Evolutionary conservation across 495 filamentous ascomycete species (phyloP).

Genomic region (Achaetomiella virescens): DNA sequence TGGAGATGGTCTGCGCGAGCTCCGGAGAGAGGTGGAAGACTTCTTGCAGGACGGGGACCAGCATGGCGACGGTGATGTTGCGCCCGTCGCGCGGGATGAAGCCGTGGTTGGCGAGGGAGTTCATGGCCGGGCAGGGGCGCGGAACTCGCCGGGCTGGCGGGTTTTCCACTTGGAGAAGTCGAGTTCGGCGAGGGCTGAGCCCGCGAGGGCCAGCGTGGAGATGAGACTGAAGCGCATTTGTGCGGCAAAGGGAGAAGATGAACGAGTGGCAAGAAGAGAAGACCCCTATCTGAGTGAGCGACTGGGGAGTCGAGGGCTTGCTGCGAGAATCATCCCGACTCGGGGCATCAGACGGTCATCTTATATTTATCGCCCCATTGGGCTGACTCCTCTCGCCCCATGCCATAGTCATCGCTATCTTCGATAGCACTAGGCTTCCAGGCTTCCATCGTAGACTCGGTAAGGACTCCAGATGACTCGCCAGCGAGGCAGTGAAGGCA

Average conservation of each 20-base stretch:
- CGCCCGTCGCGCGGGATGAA: conserved; percentile 46
- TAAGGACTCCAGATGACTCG: no score
- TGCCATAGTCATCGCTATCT: not conserved
- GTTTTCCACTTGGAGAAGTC: not conserved
- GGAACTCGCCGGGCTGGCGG: not conserved
- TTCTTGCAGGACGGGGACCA: conserved; percentile 11
- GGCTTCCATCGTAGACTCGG: not conserved
- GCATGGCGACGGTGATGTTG: conserved; percentile 15
- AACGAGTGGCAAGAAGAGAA: no score
- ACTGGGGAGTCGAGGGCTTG: no score
- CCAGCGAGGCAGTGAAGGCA: no score
- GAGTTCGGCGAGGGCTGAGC: not conserved
- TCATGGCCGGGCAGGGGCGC: conserved; percentile 45
- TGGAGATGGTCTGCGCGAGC: not conserved
- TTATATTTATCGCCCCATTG: no score
- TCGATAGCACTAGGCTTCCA: not conserved
- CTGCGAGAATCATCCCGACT: no score
- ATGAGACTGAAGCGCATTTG: not conserved
- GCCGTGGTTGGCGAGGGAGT: conserved; percentile 49
- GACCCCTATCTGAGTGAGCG: no score
- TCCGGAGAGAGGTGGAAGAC: conserved; percentile 15
- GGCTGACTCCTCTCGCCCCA: no score
- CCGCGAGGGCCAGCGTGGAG: not conserved
- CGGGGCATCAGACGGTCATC: no score
- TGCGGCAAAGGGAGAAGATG: no score